Percentiles rank a stretch among this genome's conserved stretches.
Conservation (phyloP, 73 alveolate genomes). For the Paramecium biaurelia region DNA sequence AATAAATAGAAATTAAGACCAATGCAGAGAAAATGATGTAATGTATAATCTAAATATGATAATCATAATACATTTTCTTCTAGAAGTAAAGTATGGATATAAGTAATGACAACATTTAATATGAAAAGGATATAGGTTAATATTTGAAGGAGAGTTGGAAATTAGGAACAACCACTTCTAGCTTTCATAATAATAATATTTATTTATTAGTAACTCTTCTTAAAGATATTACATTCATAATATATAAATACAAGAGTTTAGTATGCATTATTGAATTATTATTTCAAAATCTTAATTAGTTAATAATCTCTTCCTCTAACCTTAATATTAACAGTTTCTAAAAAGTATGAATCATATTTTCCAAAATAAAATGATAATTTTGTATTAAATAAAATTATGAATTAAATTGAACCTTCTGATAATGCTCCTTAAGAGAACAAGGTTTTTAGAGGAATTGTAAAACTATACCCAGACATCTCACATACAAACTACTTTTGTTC, state of each 20-base stretch:
- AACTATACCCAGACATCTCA: constrained; percentile 18
- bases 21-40: background rate
- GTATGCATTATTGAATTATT: too few relatives aligned
- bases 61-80: background rate
- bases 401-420: background rate
- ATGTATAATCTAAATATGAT: background rate
- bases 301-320: too few relatives aligned
- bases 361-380: background rate
- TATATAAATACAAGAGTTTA: too few relatives aligned
- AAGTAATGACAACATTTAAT: background rate
- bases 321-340: background rate
- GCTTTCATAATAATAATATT: background rate
- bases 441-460: background rate
- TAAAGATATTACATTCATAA: background rate
- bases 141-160: background rate
- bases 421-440: background rate
- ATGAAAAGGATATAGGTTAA: background rate
- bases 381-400: background rate
- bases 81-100: background rate
- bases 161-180: constrained; percentile 1
- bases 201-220: background rate
- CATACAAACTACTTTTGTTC: constrained; percentile 8
- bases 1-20: background rate
- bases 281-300: too few relatives aligned
- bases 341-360: background rate